Evolutionary conservation across 2,329 filamentous ascomycete genomes (phyloP).

Genomic region (Trichoderma endophyticum): DNA sequence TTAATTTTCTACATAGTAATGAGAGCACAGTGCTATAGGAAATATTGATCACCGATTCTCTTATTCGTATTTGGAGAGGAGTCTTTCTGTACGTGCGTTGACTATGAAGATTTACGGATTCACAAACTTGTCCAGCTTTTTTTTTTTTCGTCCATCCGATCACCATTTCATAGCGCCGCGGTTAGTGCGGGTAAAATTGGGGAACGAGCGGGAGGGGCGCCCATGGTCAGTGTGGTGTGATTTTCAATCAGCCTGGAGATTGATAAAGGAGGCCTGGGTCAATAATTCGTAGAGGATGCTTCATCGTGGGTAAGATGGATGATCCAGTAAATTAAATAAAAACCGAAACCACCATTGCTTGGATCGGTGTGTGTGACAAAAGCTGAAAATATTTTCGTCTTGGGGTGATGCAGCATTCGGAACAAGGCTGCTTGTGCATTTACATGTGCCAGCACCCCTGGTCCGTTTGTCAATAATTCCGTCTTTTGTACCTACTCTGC

Average conservation of each 20-base stretch:
- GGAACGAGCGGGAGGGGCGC: not conserved
- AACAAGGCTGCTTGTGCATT: not conserved
- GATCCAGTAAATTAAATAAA: not conserved
- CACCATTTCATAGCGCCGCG: not conserved
- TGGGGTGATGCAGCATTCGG: not conserved
- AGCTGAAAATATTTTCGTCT: not conserved
- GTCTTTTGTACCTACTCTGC: too few relatives aligned
- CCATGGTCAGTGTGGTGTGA: not conserved
- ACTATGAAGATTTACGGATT: not conserved
- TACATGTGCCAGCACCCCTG: not conserved
- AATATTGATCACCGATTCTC: not conserved
- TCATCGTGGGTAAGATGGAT: not conserved
- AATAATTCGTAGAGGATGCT: not conserved
- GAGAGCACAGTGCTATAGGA: not conserved
- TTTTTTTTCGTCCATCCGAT: not conserved
- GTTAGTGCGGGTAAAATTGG: slow-evolving; percentile 12
- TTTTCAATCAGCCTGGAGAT: not conserved
- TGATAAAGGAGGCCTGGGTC: not conserved
- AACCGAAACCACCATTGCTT: not conserved
- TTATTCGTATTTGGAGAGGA: not conserved
- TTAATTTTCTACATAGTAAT: not conserved
- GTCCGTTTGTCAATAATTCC: not conserved
- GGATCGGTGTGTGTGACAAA: not conserved
- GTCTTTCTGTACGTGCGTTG: not conserved
- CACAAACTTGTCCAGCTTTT: not conserved